Evolutionary conservation across 2,329 filamentous ascomycete species (phyloP).

Genomic region (Pseudodiploospora longispora): DNA sequence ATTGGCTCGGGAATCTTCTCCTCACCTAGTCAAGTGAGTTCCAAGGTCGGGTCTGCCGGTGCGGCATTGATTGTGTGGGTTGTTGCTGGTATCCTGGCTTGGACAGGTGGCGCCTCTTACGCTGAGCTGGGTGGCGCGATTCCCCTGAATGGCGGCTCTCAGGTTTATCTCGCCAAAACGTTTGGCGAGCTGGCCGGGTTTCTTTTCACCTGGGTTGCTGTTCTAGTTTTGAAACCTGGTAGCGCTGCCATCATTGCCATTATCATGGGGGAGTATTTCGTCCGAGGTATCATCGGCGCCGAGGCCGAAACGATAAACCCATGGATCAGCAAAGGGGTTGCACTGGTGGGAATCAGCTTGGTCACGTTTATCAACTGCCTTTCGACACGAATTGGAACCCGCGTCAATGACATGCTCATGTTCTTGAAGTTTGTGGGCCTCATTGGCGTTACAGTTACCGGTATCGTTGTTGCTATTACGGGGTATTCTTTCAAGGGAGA

Average conservation of each 20-base stretch:
- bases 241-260: conserved; percentile 91
- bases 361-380: conserved; percentile 86
- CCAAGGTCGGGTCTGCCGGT: conserved; percentile 83
- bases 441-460: conserved; percentile 76
- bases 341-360: conserved; percentile 62
- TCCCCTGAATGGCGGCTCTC: conserved; percentile 86
- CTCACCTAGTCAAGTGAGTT: conserved; percentile 85
- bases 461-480: conserved; percentile 81
- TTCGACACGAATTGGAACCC: conserved; percentile 79
- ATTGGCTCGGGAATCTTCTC: conserved; percentile 97
- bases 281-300: conserved; percentile 77
- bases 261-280: conserved; percentile 97
- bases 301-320: conserved; percentile 71
- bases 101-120: conserved; percentile 93
- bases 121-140: conserved; percentile 94
- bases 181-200: conserved; percentile 92
- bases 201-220: conserved; percentile 92
- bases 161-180: conserved; percentile 92
- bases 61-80: conserved; percentile 87
- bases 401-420: conserved; percentile 89
- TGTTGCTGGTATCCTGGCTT: conserved; percentile 84
- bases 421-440: conserved; percentile 92
- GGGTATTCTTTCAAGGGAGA: conserved; percentile 70
- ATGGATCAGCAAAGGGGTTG: conserved; percentile 88
- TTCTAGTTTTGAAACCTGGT: conserved; percentile 88